Evolutionary conservation across 2,329 filamentous ascomycete species (phyloP).

Genomic region (Elsinoe arachidis): DNA sequence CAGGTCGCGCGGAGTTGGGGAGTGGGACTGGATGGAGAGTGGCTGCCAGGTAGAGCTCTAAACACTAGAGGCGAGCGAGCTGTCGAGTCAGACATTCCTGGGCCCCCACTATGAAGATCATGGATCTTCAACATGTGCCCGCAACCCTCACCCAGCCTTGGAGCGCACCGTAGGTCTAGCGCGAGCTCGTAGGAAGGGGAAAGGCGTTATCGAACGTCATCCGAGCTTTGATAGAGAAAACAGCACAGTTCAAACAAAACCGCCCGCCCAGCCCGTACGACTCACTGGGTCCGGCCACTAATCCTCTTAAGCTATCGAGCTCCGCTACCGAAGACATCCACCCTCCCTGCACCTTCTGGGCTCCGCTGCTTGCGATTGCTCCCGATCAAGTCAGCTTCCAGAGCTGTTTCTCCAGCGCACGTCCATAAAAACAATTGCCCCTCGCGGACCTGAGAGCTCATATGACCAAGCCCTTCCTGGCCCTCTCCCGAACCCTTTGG

Average conservation of each 20-base stretch:
- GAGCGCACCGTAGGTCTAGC: background rate
- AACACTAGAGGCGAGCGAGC: background rate
- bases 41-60: background rate
- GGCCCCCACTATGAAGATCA: background rate
- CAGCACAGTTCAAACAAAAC: background rate
- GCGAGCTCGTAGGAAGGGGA: background rate
- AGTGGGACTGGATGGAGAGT: background rate
- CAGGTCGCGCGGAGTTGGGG: background rate
- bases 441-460: background rate
- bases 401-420: too few species aligned
- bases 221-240: background rate
- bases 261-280: background rate
- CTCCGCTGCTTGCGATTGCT: background rate
- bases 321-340: background rate
- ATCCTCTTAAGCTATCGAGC: background rate
- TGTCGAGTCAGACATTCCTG: background rate
- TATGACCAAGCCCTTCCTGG: background rate
- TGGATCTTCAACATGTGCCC: background rate
- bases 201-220: conserved; percentile 7
- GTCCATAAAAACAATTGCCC: conserved; percentile 5
- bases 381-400: too few species aligned
- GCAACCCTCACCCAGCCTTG: background rate
- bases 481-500: background rate
- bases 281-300: conserved; percentile 7
- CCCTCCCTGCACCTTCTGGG: background rate